Conservation (phyloP, 345 rosid species). For the Odontarrhena argentea region DNA sequence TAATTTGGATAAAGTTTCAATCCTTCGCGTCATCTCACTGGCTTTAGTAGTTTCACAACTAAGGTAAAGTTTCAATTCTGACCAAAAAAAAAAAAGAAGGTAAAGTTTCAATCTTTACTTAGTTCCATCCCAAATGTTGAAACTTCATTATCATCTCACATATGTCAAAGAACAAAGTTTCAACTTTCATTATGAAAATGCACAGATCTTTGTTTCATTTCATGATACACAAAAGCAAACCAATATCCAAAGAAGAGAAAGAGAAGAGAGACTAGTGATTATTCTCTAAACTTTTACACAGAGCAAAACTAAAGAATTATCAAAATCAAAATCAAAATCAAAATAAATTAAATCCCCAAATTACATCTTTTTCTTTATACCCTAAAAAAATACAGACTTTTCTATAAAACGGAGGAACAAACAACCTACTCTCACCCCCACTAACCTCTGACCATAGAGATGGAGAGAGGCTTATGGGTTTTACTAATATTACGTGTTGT, state of each 20-base stretch:
- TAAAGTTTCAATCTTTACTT: too few relatives aligned
- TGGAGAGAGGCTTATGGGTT: constrained; percentile 16
- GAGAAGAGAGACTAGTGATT: constrained; percentile 25
- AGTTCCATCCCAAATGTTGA: too few relatives aligned
- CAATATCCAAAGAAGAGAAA: background rate
- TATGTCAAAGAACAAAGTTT: background rate
- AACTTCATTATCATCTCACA: too few relatives aligned
- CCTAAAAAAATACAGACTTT: constrained; percentile 39
- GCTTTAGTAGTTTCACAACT: too few relatives aligned
- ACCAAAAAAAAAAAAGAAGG: too few relatives aligned
- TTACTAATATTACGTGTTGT: constrained; percentile 30
- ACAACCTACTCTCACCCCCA: constrained; percentile 28
- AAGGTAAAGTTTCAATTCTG: too few relatives aligned
- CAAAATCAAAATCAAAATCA: constrained; percentile 31
- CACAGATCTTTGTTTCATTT: background rate
- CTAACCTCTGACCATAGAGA: constrained; percentile 10
- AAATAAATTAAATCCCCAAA: constrained; percentile 26
- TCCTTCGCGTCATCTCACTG: too few relatives aligned
- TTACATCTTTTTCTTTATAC: constrained; percentile 34
- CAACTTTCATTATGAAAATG: background rate
- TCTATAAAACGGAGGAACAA: constrained; percentile 24
- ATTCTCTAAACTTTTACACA: constrained; percentile 40
- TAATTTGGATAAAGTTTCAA: too few relatives aligned
- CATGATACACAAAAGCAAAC: constrained; percentile 28
- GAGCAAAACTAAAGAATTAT: constrained; percentile 34